phyloP scores from a whole-genome alignment of 352 stramenopile genomes.

The Phytophthora cactorum region DNA sequence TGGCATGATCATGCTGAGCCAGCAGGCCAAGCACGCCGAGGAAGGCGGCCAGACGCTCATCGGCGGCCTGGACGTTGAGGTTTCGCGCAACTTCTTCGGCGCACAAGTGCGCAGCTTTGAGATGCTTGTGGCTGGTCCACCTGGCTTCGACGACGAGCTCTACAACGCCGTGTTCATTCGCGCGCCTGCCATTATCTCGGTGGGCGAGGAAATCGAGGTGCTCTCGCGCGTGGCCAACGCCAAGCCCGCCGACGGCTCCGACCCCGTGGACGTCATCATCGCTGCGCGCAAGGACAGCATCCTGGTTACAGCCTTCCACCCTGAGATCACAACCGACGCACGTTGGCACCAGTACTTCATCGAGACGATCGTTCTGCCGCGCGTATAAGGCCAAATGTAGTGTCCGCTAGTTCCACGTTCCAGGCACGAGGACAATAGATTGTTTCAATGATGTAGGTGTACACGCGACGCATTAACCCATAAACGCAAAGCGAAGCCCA shows the following conservation, averaged over 20 bases:
- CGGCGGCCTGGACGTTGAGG: conserved; percentile 94
- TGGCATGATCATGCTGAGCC: conserved; percentile 95
- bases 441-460: conserved; percentile 1
- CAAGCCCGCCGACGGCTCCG: conserved; percentile 74
- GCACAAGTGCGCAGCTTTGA: conserved; percentile 91
- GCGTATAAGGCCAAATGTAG: conserved; percentile 29
- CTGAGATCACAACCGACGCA: conserved; percentile 94
- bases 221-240: conserved; percentile 88
- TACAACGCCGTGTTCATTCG: conserved; percentile 98
- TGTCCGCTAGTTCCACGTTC: no score
- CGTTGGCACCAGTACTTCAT: conserved; percentile 97
- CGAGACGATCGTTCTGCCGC: conserved; percentile 64
- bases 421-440: conserved; percentile 18
- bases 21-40: conserved; percentile 85
- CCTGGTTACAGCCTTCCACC: conserved; percentile 96
- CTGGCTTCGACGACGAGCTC: conserved; percentile 57
- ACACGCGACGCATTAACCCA: background rate
- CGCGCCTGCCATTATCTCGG: conserved; percentile 95
- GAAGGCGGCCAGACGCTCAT: conserved; percentile 94
- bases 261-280: conserved; percentile 84
- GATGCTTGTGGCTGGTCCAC: conserved; percentile 64
- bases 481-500: conserved; percentile 12
- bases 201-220: conserved; percentile 89
- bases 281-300: conserved; percentile 89
- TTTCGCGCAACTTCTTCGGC: conserved; percentile 98